Conservation (phyloP, 148 eudicot species). For the Fagopyrum homotropicum region DNA sequence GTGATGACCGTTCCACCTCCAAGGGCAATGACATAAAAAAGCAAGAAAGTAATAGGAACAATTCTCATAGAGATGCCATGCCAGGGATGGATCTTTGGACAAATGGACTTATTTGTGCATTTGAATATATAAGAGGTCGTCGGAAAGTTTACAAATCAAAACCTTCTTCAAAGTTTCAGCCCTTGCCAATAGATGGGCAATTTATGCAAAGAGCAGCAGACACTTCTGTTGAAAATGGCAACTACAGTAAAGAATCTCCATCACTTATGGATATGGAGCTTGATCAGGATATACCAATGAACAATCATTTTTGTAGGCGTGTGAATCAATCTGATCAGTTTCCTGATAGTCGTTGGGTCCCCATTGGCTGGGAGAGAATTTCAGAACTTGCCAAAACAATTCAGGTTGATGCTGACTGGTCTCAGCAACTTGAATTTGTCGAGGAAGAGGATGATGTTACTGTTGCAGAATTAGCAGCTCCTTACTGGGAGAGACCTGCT, state of each 20-base stretch:
- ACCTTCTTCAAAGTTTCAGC: slow-evolving; percentile 27
- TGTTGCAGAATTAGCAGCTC: slow-evolving; percentile 89
- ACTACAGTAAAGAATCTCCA: slow-evolving; percentile 25
- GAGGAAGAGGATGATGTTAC: slow-evolving; percentile 73
- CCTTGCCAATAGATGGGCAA: slow-evolving; percentile 23
- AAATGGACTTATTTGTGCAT: slow-evolving; percentile 87
- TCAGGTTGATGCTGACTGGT: slow-evolving; percentile 61
- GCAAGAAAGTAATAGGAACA: slow-evolving; percentile 32
- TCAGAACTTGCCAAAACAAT: slow-evolving; percentile 66
- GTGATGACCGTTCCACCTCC: slow-evolving; percentile 24
- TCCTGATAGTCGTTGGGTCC: slow-evolving; percentile 67
- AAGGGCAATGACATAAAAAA: slow-evolving; percentile 26
- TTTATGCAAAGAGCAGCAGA: slow-evolving; percentile 21
- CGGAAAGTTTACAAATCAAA: slow-evolving; percentile 33
- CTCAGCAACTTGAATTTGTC: slow-evolving; percentile 48
- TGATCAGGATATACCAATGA: slow-evolving; percentile 22
- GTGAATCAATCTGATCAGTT: slow-evolving; percentile 27
- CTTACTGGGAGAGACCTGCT: slow-evolving; percentile 88
- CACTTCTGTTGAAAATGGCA: slow-evolving; percentile 24
- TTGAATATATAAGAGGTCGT: slow-evolving; percentile 61
- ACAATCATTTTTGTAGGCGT: slow-evolving; percentile 24
- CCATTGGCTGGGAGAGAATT: slow-evolving; percentile 90
- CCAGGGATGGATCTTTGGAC: slow-evolving; percentile 71
- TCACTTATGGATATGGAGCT: slow-evolving; percentile 30
- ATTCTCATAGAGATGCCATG: slow-evolving; percentile 36